These are phyloP conservation scores for Ceratocystis destructans DNA, from an alignment of 2,329 filamentous ascomycete species.

Conservation along the genomic window DNA sequence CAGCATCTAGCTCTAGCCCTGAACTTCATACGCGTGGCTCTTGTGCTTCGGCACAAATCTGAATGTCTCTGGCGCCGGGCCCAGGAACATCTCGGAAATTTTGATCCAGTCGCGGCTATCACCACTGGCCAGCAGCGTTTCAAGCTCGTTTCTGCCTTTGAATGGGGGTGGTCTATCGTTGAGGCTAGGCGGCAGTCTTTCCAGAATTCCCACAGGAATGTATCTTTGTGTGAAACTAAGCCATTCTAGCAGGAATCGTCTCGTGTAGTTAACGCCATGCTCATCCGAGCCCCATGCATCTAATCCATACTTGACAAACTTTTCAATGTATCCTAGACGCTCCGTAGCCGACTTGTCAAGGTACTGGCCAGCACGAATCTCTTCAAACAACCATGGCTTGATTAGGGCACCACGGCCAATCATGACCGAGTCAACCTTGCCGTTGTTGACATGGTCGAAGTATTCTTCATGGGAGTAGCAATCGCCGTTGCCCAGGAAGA, in stretches of 20 bases:
- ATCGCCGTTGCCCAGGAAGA: conserved; percentile 93
- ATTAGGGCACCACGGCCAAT: conserved; percentile 89
- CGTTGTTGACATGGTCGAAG: conserved; percentile 58
- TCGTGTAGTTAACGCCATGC: conserved; percentile 77
- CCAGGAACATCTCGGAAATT: conserved; percentile 98
- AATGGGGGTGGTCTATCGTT: conserved; percentile 83
- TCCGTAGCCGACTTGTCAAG: conserved; percentile 87
- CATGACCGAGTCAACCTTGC: conserved; percentile 88
- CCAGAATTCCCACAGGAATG: conserved; percentile 75
- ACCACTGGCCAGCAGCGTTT: conserved; percentile 79
- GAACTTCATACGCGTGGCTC: conserved; percentile 68
- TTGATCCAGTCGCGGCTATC: conserved; percentile 99
- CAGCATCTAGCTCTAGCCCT: conserved; percentile 44
- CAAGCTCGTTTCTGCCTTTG: conserved; percentile 72
- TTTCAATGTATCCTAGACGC: conserved; percentile 71
- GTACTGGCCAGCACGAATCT: conserved; percentile 83
- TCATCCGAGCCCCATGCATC: conserved; percentile 95
- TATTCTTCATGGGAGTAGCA: conserved; percentile 91
- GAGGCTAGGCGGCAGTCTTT: conserved; percentile 73
- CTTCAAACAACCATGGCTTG: conserved; percentile 98
- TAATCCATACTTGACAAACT: conserved; percentile 78
- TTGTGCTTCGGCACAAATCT: conserved; percentile 97
- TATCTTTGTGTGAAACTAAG: conserved; percentile 88
- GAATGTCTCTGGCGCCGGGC: conserved; percentile 78
- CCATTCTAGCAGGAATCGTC: conserved; percentile 89